phyloP scores from a whole-genome alignment of 2,329 filamentous ascomycete genomes.

The Colletotrichum destructivum region DNA sequence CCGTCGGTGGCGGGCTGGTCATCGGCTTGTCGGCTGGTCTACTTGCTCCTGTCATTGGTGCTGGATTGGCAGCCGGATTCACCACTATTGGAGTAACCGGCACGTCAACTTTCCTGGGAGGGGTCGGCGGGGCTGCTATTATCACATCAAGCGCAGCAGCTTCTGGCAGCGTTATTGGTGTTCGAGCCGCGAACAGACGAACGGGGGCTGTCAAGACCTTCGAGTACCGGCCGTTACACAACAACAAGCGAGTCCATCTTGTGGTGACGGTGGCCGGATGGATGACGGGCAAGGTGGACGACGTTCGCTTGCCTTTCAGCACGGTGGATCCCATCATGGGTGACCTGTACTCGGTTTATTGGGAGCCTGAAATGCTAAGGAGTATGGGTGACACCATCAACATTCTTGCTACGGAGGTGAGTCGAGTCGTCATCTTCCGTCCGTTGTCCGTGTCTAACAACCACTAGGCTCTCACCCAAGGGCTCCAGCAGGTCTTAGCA shows the following conservation, averaged over 20 bases:
- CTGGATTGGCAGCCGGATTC: constrained; percentile 93
- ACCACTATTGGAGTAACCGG: constrained; percentile 94
- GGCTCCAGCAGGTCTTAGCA: constrained; percentile 93
- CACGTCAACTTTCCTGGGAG: constrained; percentile 90
- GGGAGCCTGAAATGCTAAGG: constrained; percentile 98
- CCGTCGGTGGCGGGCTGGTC: constrained; percentile 93
- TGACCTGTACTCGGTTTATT: constrained; percentile 95
- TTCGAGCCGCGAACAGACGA: constrained; percentile 86
- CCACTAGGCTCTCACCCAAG: constrained; percentile 90
- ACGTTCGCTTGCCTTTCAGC: constrained; percentile 94
- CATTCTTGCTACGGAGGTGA: constrained; percentile 95
- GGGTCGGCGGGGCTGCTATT: constrained; percentile 91
- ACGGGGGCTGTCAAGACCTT: constrained; percentile 96
- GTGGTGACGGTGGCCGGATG: constrained; percentile 96
- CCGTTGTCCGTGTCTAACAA: constrained; percentile 46
- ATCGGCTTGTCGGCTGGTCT: constrained; percentile 95
- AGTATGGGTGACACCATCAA: constrained; percentile 99
- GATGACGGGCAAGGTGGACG: constrained; percentile 98
- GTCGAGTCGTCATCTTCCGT: constrained; percentile 53
- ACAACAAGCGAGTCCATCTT: constrained; percentile 97
- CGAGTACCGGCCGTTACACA: constrained; percentile 95
- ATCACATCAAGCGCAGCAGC: constrained; percentile 92
- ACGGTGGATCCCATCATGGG: constrained; percentile 99
- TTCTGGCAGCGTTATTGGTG: constrained; percentile 88
- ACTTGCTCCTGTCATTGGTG: constrained; percentile 93